phyloP scores from a whole-genome alignment of 139 green algal species.

The Prasinococcaceae sp. region DNA sequence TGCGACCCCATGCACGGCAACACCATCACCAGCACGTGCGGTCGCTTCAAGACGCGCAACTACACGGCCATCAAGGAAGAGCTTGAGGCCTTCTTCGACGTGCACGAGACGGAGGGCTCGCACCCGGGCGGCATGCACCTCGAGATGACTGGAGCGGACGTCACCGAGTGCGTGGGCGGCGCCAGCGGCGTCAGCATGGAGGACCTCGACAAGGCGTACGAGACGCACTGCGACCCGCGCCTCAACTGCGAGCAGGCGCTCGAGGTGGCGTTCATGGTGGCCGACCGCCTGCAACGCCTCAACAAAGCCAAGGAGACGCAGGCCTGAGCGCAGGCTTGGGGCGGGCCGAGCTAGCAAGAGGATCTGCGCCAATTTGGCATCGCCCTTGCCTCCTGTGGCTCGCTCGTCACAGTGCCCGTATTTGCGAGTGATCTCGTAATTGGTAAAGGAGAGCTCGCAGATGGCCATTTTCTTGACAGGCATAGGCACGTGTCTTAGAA shows the following conservation, averaged over 20 bases:
- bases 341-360: too few species aligned
- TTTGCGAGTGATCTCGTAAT: too few species aligned
- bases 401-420: too few species aligned
- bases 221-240: slow-evolving; percentile 98
- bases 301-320: too few species aligned
- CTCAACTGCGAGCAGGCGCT: slow-evolving; percentile 95
- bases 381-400: too few species aligned
- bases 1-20: slow-evolving; percentile 99
- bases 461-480: too few species aligned
- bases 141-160: slow-evolving; percentile 84
- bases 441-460: too few species aligned
- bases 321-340: too few species aligned
- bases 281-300: slow-evolving; percentile 34
- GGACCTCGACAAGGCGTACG: slow-evolving; percentile 84
- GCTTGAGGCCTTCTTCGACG: slow-evolving; percentile 75
- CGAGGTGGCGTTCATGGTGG: slow-evolving; percentile 96
- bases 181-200: slow-evolving; percentile 35
- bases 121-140: slow-evolving; percentile 89
- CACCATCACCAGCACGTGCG: slow-evolving; percentile 62
- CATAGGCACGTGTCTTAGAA: too few species aligned
- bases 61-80: slow-evolving; percentile 75
- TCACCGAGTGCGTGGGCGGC: slow-evolving; percentile 94
- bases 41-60: slow-evolving; percentile 88
- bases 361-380: too few species aligned
- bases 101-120: slow-evolving; percentile 71